phyloP scores from a whole-genome alignment of 2,329 filamentous ascomycete genomes.

The Fusarium subtropicale region DNA sequence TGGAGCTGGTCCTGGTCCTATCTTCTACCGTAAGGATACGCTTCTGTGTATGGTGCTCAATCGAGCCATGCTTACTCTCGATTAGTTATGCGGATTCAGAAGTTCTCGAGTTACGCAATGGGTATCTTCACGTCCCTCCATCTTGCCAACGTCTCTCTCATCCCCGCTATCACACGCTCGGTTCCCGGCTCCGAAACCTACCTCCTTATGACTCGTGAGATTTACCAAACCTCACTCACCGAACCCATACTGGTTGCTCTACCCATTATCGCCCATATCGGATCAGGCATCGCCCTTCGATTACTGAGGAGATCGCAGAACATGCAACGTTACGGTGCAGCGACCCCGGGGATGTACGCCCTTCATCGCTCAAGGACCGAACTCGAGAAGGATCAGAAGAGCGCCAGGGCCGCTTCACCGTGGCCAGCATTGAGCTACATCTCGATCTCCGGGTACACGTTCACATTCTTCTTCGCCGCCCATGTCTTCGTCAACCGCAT shows the following conservation, averaged over 20 bases:
- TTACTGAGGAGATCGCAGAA: constrained; percentile 79
- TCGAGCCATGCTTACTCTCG: constrained; percentile 4
- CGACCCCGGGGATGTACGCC: constrained; percentile 64
- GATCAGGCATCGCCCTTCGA: constrained; percentile 80
- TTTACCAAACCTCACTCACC: constrained; percentile 86
- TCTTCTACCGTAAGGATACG: constrained; percentile 76
- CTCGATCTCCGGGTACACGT: constrained; percentile 76
- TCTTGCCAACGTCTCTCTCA: constrained; percentile 82
- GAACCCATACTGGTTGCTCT: constrained; percentile 84
- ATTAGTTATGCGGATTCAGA: constrained; percentile 73
- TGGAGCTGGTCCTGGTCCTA: constrained; percentile 68
- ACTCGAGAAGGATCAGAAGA: constrained; percentile 38
- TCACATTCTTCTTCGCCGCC: constrained; percentile 72
- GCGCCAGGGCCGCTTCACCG: constrained; percentile 39
- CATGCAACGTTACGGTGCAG: constrained; percentile 79
- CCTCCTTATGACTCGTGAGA: constrained; percentile 88
- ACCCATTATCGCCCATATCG: constrained; percentile 80
- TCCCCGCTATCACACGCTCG: constrained; percentile 79
- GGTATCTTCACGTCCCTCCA: constrained; percentile 81
- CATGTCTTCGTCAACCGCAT: constrained; percentile 82
- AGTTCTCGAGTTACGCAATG: constrained; percentile 89
- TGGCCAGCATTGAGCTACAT: constrained; percentile 81
- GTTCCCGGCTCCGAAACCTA: constrained; percentile 83
- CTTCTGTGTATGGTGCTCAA: neutral
- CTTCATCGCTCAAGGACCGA: constrained; percentile 51